Base-by-base conservation (phyloP, 1,284 basidiomycete genomes). In the Wallemia ichthyophaga region DNA sequence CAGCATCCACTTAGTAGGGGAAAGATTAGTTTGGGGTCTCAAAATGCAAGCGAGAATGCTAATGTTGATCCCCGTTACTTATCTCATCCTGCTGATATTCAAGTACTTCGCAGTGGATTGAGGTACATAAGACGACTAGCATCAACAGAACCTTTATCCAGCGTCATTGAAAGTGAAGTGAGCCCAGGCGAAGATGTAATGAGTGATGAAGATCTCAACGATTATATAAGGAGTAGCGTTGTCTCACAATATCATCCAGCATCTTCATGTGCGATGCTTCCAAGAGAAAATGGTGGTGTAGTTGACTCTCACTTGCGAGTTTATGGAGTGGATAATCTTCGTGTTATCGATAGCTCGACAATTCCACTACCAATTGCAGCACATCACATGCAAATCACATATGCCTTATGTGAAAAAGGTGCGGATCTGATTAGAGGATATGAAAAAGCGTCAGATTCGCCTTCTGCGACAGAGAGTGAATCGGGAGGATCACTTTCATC, bases 241-340 rank as follows among this genome's bases (percentile, higher is more conserved):
- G 37, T 48, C 37, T 48, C 37, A 15, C 37, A 61, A 27, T 79
- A 70, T 66, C 78, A 80, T 69, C 79, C 79, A 1, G 71, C 74
- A 27, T 76, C 75, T 61, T 75, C 79, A 24, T 77, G 75, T 63
- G 73, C 78, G 2, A 81, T 82, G 80, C 70, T 81, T 37, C 80
- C 80, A 1, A 68, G 72, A 62, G 69, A 70, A 28, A 67, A 72
- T 61, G 81, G 80, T 56, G 81, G 80, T 63, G 80, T 82, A 56
- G 79, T 83, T 56, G 77, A 78, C 67, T 68, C 76, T 23, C 71
- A 76, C 59, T 69, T 83, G 53, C 71, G 71, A 64, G 80, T 82
- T 9, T 79, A 82, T 67, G 80, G 80, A 27, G 73, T 75, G 5
- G 63, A 65, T 2, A 77, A 78, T 64, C 67, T 78, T 15, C 72